Conservation (phyloP, 257 asterid species). For the Capsicum rhomboideum region DNA sequence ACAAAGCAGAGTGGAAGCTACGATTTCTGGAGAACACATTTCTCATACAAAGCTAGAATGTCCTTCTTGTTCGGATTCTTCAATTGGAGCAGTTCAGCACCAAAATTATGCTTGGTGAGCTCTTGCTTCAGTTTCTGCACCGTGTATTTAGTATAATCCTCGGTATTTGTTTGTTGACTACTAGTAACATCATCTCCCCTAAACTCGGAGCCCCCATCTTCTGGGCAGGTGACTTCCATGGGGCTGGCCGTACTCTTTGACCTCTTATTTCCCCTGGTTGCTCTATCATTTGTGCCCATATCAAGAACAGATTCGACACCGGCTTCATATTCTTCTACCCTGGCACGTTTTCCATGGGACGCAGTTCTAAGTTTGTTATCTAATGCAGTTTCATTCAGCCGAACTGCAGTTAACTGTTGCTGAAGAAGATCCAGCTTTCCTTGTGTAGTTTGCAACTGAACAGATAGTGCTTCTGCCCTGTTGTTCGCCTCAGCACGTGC, state of each 20-base stretch:
- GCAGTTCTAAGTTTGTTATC: slow-evolving; percentile 55
- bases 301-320: slow-evolving; percentile 67
- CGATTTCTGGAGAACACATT: slow-evolving; percentile 39
- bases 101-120: slow-evolving; percentile 62
- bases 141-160: slow-evolving; percentile 64
- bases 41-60: slow-evolving; percentile 68
- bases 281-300: slow-evolving; percentile 39
- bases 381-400: slow-evolving; percentile 50
- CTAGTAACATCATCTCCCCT: slow-evolving; percentile 51
- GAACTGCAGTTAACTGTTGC: slow-evolving; percentile 64
- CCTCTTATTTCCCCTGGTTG: slow-evolving; percentile 53
- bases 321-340: slow-evolving; percentile 70
- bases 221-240: slow-evolving; percentile 42
- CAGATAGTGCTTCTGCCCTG: slow-evolving; percentile 79
- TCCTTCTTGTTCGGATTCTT: slow-evolving; percentile 63
- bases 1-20: slow-evolving; percentile 5
- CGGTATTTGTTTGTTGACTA: slow-evolving; percentile 50
- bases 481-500: slow-evolving; percentile 83
- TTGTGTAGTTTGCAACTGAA: slow-evolving; percentile 80
- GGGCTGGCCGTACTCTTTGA: slow-evolving; percentile 75
- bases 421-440: slow-evolving; percentile 64
- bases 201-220: slow-evolving; percentile 85
- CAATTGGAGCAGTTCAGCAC: slow-evolving; percentile 62
- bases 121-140: slow-evolving; percentile 63
- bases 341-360: slow-evolving; percentile 70